Evolutionary conservation across 2,329 filamentous ascomycete species (phyloP).

Genomic region (Colletotrichum simmondsii): DNA sequence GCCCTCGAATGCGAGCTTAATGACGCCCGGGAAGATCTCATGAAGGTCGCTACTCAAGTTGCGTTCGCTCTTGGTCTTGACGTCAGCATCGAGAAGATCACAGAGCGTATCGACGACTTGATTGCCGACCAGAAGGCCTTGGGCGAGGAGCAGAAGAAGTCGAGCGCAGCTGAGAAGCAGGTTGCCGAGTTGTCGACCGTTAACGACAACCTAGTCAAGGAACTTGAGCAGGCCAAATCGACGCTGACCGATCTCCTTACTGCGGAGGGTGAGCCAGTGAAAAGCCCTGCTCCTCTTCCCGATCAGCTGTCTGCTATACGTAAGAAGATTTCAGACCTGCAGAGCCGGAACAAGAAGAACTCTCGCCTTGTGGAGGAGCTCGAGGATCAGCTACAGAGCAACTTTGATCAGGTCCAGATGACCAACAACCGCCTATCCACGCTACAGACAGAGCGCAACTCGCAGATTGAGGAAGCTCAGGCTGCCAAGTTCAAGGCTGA

Average conservation of each 20-base stretch:
- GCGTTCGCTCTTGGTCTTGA: constrained; percentile 69
- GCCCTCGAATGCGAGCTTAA: constrained; percentile 71
- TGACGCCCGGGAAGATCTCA: constrained; percentile 74
- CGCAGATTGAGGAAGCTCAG: constrained; percentile 83
- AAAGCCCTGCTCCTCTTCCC: constrained; percentile 58
- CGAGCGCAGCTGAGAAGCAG: constrained; percentile 65
- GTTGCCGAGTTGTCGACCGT: constrained; percentile 66
- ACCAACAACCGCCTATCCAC: constrained; percentile 88
- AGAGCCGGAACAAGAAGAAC: constrained; percentile 86
- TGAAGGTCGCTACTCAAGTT: constrained; percentile 72
- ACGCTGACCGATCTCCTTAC: constrained; percentile 64
- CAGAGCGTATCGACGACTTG: constrained; percentile 69
- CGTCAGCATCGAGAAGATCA: constrained; percentile 75
- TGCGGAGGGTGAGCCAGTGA: constrained; percentile 56
- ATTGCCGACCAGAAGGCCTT: constrained; percentile 70
- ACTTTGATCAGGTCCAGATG: constrained; percentile 91
- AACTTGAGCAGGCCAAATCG: constrained; percentile 71
- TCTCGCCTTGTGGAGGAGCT: constrained; percentile 92
- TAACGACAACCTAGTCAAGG: constrained; percentile 68
- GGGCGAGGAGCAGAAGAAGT: constrained; percentile 66
- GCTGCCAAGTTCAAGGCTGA: constrained; percentile 71
- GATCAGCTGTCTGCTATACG: constrained; percentile 72
- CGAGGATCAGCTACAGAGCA: constrained; percentile 94
- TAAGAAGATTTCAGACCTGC: constrained; percentile 72
- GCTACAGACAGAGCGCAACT: constrained; percentile 78